Evolutionary conservation across 1,284 basidiomycete species (phyloP), one percentile per base, ranked within the genome.

Genomic region (Tilletia indica): DNA sequence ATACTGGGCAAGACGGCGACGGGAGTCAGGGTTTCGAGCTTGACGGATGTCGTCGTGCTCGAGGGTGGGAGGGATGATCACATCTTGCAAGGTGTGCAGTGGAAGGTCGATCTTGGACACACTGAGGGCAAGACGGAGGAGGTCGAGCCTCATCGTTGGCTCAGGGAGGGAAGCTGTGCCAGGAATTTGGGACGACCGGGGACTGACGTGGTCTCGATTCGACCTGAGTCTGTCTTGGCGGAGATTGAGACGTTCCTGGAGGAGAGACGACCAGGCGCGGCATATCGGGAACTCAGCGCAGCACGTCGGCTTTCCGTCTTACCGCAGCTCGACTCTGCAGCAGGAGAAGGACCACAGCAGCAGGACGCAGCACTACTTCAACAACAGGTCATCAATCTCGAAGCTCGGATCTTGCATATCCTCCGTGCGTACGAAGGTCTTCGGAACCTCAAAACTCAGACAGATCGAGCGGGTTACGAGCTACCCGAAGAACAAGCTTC

Each of bases 1-100:
- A 74, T 78, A 39, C 73, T 74, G 12, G 74, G 76, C 8, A 81
- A 82, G 71, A 77, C 72, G 36, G 74, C 74, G 0, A 64, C 68
- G 0, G 82, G 82, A 1, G 68, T 84, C 39, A 77, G 82, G 6
- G 74, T 83, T 8, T 82, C 83, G 47, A 82, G 80, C 12, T 82
- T 82, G 2, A 80, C 82, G 19, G 82, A 84, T 51, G 72, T 84
- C 9, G 71, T 74, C 34, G 72, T 84, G 31, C 69, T 83, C 42
- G 42, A 45, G 42, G 42, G 14, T 14, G 42, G 9, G 6, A 47
- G 67, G 2, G 68, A 68, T 4, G 72, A 77, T 34, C 67, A 58
- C 0, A 16, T 76, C 6, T 25, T 78, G 5, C 51, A 67, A 12
- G 70, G 67, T 0, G 72, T 71, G 1, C 21, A 49, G 2, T 79